These are phyloP conservation scores for Saccharomyces hybrid DNA, from an alignment of 1,139 yeast genomes.

Conservation along the genomic window DNA sequence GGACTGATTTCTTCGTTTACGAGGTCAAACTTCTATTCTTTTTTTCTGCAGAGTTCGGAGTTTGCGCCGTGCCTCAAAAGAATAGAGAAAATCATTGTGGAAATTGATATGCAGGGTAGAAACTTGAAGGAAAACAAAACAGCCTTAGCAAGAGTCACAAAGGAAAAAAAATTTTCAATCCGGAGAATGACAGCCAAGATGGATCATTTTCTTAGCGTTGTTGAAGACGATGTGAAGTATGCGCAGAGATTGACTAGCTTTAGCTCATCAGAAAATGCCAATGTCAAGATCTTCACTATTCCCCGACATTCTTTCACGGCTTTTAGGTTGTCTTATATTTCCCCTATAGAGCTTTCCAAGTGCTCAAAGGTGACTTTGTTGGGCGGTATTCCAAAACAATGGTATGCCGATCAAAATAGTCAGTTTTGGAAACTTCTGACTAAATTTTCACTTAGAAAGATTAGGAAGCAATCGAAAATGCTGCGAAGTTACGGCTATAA, in stretches of 20 bases:
- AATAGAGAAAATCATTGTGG: not conserved
- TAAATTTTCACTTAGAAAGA: slow-evolving; percentile 25
- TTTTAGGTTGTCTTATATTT: slow-evolving; percentile 48
- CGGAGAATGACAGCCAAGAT: not conserved
- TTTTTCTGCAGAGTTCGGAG: not conserved
- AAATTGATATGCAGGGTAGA: not conserved
- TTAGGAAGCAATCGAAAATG: slow-evolving; percentile 9
- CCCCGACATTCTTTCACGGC: slow-evolving; percentile 54
- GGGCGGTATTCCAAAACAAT: slow-evolving; percentile 59
- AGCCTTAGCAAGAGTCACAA: not conserved
- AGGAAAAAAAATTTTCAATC: not conserved
- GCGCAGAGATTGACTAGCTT: not conserved
- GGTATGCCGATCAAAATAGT: slow-evolving; percentile 41
- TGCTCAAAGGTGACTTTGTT: slow-evolving; percentile 41
- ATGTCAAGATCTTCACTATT: slow-evolving; percentile 12
- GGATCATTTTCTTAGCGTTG: not conserved
- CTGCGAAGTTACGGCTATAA: slow-evolving; percentile 11
- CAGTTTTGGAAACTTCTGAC: slow-evolving; percentile 16
- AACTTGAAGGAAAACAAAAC: not conserved
- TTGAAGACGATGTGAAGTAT: not conserved
- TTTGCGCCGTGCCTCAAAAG: not conserved
- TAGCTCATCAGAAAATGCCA: not conserved
- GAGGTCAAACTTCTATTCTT: no score
- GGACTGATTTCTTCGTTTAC: no score
- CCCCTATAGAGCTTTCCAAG: slow-evolving; percentile 43